These are phyloP conservation scores for Debaryomyces singareniensis DNA, from an alignment of 1,139 yeast species.

Conservation along the genomic window DNA sequence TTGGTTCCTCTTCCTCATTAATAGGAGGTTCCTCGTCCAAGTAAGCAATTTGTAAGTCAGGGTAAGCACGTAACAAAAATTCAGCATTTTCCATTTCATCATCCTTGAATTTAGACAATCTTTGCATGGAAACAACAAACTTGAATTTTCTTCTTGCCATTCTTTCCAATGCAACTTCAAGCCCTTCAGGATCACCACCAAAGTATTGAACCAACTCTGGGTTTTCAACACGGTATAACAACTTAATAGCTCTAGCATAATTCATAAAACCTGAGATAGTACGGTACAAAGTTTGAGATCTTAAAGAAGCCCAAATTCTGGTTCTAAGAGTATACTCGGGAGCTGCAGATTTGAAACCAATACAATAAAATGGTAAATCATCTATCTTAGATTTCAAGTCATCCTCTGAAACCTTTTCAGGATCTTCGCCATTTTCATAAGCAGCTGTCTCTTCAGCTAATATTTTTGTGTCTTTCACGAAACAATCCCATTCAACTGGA, in stretches of 20 bases:
- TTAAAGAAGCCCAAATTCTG: constrained; percentile 97
- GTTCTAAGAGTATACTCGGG: constrained; percentile 98
- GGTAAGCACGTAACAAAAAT: constrained; percentile 95
- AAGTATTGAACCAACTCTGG: constrained; percentile 98
- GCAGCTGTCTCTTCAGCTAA: constrained; percentile 97
- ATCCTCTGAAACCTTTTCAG: constrained; percentile 57
- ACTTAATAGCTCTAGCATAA: constrained; percentile 95
- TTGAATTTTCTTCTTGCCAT: constrained; percentile 99
- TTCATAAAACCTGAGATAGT: constrained; percentile 99
- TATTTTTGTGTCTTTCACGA: constrained; percentile 96
- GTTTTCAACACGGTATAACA: constrained; percentile 96
- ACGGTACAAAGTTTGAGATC: constrained; percentile 97
- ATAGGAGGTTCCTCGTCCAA: constrained; percentile 89
- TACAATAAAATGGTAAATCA: constrained; percentile 96
- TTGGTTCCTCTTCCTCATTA: constrained; percentile 95
- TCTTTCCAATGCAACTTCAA: constrained; percentile 93
- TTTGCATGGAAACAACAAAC: constrained; percentile 96
- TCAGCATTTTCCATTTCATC: constrained; percentile 98
- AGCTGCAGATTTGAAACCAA: constrained; percentile 99
- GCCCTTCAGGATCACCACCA: constrained; percentile 95
- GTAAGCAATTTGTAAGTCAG: constrained; percentile 96
- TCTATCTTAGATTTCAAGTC: constrained; percentile 87
- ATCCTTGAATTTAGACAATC: constrained; percentile 93
- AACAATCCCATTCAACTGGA: constrained; percentile 99
- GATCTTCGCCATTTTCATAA: constrained; percentile 63